Conservation (phyloP, 257 asterid genomes). For the Scutellaria minor region DNA sequence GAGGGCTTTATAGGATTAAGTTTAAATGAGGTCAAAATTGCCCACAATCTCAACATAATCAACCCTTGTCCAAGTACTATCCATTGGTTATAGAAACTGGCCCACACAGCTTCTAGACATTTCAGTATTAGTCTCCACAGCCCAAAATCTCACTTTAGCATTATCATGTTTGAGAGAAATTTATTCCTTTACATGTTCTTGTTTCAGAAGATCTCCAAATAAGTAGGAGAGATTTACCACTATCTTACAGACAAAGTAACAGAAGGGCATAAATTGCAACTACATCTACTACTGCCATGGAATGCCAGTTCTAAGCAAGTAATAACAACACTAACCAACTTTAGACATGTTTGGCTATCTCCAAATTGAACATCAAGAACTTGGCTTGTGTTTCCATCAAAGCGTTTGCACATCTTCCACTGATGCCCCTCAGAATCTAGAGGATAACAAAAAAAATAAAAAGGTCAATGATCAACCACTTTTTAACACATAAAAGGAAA, state of each 20-base stretch:
- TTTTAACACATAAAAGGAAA: not conserved
- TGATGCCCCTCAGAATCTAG: slow-evolving; percentile 59
- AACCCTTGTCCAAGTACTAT: not conserved
- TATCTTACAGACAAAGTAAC: slow-evolving; percentile 6
- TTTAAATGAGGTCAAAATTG: not conserved
- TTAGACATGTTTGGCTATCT: slow-evolving; percentile 59
- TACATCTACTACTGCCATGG: slow-evolving; percentile 22
- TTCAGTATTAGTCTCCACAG: not conserved
- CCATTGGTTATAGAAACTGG: slow-evolving; percentile 4
- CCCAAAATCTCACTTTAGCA: not conserved
- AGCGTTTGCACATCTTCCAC: slow-evolving; percentile 77
- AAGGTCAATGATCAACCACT: slow-evolving; percentile 28
- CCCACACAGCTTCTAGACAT: not conserved
- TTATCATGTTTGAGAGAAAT: not conserved
- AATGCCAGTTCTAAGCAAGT: slow-evolving; percentile 26
- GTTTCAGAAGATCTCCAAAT: not conserved
- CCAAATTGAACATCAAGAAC: slow-evolving; percentile 84
- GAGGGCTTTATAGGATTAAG: not conserved
- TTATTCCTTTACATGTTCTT: not conserved
- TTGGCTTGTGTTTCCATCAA: slow-evolving; percentile 54
- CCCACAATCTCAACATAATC: slow-evolving; percentile 1
- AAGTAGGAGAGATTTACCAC: slow-evolving; percentile 13
- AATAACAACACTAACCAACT: slow-evolving; percentile 66
- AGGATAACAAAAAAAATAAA: slow-evolving; percentile 37
- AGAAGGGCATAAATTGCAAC: not conserved